Conservation (phyloP, 2,329 filamentous ascomycete genomes). For the Chrysoporthe puriensis region DNA sequence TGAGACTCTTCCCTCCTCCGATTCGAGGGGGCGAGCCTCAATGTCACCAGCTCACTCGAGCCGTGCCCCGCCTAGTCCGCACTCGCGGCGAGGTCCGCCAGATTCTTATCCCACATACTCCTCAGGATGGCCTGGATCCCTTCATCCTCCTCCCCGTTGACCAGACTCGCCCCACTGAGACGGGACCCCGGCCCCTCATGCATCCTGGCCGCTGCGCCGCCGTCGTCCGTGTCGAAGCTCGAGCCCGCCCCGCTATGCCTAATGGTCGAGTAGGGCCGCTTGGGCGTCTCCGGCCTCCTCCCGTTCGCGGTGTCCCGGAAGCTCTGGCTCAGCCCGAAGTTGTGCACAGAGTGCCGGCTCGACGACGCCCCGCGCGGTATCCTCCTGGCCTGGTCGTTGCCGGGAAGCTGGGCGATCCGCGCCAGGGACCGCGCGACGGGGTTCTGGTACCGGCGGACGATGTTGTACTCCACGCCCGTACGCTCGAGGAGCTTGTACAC, state of each 20-base stretch:
- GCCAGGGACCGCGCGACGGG: conserved; percentile 66
- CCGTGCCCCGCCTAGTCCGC: conserved; percentile 43
- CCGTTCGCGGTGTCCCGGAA: conserved; percentile 31
- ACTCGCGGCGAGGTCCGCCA: conserved; percentile 59
- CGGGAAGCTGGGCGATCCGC: conserved; percentile 57
- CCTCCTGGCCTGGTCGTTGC: conserved; percentile 52
- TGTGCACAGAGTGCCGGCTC: conserved; percentile 35
- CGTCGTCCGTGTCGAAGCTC: conserved; percentile 50
- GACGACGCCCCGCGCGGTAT: conserved; percentile 44
- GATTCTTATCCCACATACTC: conserved; percentile 64
- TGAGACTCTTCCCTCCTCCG: background rate
- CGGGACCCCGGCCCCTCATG: conserved; percentile 37
- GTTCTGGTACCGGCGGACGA: conserved; percentile 73
- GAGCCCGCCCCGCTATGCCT: conserved; percentile 38
- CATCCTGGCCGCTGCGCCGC: conserved; percentile 34
- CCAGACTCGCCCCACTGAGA: conserved; percentile 54
- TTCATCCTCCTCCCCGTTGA: conserved; percentile 55
- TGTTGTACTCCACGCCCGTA: conserved; percentile 74
- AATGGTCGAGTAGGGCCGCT: conserved; percentile 26
- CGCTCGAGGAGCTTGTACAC: conserved; percentile 68
- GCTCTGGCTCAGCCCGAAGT: conserved; percentile 46
- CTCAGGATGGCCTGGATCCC: conserved; percentile 56
- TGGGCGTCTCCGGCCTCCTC: conserved; percentile 23
- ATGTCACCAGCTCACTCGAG: background rate
- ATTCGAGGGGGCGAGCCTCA: background rate